Conservation (phyloP, 495 filamentous ascomycete species). For the Achaetomiella virescens region DNA sequence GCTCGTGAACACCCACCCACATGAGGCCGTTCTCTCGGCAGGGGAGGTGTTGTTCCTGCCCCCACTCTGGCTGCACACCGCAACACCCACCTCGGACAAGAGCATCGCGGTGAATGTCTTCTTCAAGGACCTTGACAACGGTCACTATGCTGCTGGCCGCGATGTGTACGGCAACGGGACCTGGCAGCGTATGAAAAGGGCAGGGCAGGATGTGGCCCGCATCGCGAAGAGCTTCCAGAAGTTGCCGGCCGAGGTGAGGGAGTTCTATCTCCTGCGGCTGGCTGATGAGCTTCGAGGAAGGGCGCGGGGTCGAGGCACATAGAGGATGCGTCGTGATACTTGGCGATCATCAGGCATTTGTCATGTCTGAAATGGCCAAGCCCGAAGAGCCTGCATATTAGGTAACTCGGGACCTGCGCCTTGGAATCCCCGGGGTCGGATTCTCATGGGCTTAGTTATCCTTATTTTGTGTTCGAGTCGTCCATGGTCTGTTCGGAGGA, state of each 20-base stretch:
- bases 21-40: constrained; percentile 56
- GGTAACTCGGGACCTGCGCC: neutral
- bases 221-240: constrained; percentile 62
- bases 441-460: too few species aligned
- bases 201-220: constrained; percentile 60
- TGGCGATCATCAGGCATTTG: neutral
- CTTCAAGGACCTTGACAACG: constrained; percentile 62
- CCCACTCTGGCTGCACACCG: constrained; percentile 78
- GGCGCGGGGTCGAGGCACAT: constrained; percentile 15
- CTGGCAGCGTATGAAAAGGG: constrained; percentile 78
- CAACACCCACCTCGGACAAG: constrained; percentile 52
- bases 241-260: constrained; percentile 57
- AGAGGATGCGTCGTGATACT: neutral
- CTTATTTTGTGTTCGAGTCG: too few species aligned
- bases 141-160: constrained; percentile 61
- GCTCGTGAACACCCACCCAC: constrained; percentile 53
- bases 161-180: constrained; percentile 90
- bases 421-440: neutral
- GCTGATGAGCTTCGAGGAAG: constrained; percentile 55
- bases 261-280: constrained; percentile 71
- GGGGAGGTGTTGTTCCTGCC: constrained; percentile 79
- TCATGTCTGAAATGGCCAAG: neutral
- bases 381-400: neutral
- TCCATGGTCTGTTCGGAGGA: too few species aligned
- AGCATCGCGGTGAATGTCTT: constrained; percentile 82